A percentile compares a stretch with the other conserved stretches of the same genome.
phyloP scores from a whole-genome alignment of 768 basidiomycete species.

The Naganishia antarctica region DNA sequence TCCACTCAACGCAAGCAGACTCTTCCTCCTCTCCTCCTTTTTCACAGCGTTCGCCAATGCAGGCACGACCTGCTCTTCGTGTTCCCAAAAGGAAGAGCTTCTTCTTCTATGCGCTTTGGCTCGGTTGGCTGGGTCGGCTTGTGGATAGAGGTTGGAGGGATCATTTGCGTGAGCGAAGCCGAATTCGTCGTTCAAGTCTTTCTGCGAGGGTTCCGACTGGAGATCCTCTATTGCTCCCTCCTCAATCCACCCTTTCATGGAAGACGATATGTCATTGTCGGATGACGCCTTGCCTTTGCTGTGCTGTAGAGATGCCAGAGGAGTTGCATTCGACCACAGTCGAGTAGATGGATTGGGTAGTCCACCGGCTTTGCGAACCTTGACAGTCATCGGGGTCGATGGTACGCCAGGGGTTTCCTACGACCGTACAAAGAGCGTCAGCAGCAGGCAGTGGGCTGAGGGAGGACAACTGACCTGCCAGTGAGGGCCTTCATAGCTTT shows the following conservation, averaged over 20 bases:
- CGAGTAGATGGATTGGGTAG: neutral
- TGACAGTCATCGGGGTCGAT: conserved; percentile 10
- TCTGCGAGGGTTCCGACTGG: too few relatives aligned
- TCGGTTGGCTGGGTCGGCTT: too few relatives aligned
- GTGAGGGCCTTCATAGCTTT: conserved; percentile 7
- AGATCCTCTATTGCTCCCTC: too few relatives aligned
- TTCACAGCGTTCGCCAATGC: conserved; percentile 15
- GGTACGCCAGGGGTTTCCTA: conserved; percentile 19
- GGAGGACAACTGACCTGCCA: conserved; percentile 14
- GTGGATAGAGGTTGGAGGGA: too few relatives aligned
- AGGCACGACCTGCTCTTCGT: conserved; percentile 20
- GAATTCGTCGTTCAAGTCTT: too few relatives aligned
- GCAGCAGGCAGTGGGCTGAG: neutral
- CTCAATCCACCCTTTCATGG: too few relatives aligned
- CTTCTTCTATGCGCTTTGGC: neutral
- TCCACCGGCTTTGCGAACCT: neutral
- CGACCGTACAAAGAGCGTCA: neutral
- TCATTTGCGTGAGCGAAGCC: too few relatives aligned
- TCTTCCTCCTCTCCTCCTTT: conserved; percentile 1
- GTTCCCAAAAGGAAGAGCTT: conserved; percentile 6
- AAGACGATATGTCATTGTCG: too few relatives aligned
- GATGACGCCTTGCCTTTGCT: too few relatives aligned
- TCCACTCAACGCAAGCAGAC: neutral
- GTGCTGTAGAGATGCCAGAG: too few relatives aligned
- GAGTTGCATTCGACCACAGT: too few relatives aligned